A percentile compares a stretch with the other conserved stretches of the same genome.
These are phyloP conservation scores for Aspergillus ibericus DNA, from an alignment of 2,329 filamentous ascomycete species.

Conservation along the genomic window DNA sequence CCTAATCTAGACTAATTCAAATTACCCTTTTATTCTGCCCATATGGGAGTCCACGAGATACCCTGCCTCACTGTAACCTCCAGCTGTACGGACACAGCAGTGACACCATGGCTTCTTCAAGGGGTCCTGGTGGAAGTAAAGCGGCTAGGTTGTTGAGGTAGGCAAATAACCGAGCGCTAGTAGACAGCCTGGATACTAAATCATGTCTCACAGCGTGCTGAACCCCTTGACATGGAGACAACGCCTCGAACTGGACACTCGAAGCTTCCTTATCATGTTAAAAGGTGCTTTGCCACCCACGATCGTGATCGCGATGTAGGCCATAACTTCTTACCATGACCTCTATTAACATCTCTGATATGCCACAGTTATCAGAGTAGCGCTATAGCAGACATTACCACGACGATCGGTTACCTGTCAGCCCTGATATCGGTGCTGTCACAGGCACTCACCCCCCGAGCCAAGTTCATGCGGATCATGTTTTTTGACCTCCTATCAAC, in stretches of 20 bases:
- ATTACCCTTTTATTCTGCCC: not conserved
- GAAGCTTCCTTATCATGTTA: constrained; percentile 31
- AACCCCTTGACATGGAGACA: constrained; percentile 23
- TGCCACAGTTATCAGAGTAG: constrained; percentile 50
- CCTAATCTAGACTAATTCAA: not conserved
- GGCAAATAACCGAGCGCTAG: not conserved
- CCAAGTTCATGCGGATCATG: constrained; percentile 70
- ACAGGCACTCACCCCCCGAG: constrained; percentile 65
- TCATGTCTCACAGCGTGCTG: constrained; percentile 10
- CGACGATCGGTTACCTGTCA: constrained; percentile 57
- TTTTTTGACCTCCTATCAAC: constrained; percentile 58
- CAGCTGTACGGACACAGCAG: not conserved
- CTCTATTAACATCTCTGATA: not conserved
- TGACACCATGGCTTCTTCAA: constrained; percentile 12
- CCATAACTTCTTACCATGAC: not conserved
- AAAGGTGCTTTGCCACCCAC: constrained; percentile 59
- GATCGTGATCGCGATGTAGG: constrained; percentile 59
- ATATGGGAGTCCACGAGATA: not conserved
- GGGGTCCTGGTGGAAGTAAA: not conserved
- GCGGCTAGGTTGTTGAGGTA: constrained; percentile 14
- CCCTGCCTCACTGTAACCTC: not conserved
- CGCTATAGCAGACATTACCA: constrained; percentile 48
- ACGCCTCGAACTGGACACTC: constrained; percentile 26
- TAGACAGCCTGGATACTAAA: not conserved
- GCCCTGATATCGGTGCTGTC: constrained; percentile 65